Evolutionary conservation across 176 grass and related monocot genomes (phyloP), one percentile per base, ranked within the genome.

Genomic region (Carex kokanica): DNA sequence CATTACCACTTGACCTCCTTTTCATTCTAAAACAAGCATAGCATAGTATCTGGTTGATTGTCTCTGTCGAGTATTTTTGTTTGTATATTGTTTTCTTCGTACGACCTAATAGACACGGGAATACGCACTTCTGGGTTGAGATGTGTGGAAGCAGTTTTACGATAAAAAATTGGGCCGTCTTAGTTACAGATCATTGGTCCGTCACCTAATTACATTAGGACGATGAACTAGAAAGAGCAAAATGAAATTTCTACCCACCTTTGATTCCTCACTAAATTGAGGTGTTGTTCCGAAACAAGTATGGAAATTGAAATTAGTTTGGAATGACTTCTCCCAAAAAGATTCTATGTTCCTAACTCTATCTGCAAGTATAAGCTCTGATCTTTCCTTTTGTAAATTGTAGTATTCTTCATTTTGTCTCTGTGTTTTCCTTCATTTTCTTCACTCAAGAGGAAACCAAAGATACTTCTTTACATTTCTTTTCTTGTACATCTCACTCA

Each of bases 401-500:
- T 36, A 36, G 34, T 36, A 36, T 38, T 38, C 36, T 6, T 38
- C 4, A 5, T 6, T 38, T 38, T 38, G 32, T 38, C 5, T 38
- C 5, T 38, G 15, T 49, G 18, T 18, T 67, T 5, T 38, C 64
- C 64, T 36, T 67, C 9, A 1, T 34, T 29, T 66, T 38, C 36
- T 38, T 38, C 36, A 31, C 32, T 38, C 34, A n/a, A 10, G 24
- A 74, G 45, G n/a, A 27, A 74, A 53, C 4, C 73, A 17, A 55
- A 15, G 12, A 53, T 23, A 18, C 53, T 53, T 53, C 41, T 55
- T 77, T 55, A 75, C 13, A 13, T 55, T 29, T 77, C 5, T 29
- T 32, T 31, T 77, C 59, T 17, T 77, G 45, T 77, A 77, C 51
- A 20, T 73, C n/a, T n/a, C n/a, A n/a, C n/a, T n/a, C n/a, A n/a